Conservation (phyloP, 495 filamentous ascomycete species). For the Trichoderma virens region DNA sequence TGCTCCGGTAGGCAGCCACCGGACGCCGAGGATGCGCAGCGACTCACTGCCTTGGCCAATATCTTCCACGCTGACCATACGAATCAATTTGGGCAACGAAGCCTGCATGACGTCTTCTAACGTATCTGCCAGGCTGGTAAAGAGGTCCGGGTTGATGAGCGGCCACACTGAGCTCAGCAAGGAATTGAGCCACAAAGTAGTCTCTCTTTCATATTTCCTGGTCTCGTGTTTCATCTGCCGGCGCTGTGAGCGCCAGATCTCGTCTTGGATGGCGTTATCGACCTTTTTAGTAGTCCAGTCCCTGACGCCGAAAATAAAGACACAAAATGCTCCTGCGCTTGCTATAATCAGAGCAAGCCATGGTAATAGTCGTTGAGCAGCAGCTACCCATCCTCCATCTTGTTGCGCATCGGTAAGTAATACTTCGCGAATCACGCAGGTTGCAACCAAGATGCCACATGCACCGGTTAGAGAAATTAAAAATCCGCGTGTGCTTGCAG, state of each 20-base stretch:
- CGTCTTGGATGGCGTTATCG: constrained; percentile 49
- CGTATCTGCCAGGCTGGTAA: constrained; percentile 54
- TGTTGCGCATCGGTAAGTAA: background rate
- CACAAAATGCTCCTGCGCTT: constrained; percentile 18
- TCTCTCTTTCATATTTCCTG: constrained; percentile 39
- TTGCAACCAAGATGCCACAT: background rate
- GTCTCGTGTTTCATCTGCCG: constrained; percentile 27
- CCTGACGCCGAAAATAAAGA: constrained; percentile 35
- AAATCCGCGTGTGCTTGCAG: constrained; percentile 38
- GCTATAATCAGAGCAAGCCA: constrained; percentile 21
- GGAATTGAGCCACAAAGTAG: constrained; percentile 59
- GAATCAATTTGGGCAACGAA: constrained; percentile 51
- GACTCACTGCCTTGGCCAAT: constrained; percentile 62
- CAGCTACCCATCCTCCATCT: background rate
- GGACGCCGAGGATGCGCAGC: constrained; percentile 53
- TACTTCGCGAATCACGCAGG: constrained; percentile 11
- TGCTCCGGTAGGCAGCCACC: constrained; percentile 59
- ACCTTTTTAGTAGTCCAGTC: constrained; percentile 48
- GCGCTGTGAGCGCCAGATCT: constrained; percentile 50
- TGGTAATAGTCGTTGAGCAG: background rate
- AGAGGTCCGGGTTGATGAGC: constrained; percentile 62
- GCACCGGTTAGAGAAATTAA: constrained; percentile 29
- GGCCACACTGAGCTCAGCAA: constrained; percentile 58
- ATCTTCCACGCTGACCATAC: constrained; percentile 63
- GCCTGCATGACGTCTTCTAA: constrained; percentile 70